A percentile compares a stretch with the other conserved stretches of the same genome.
Conservation (phyloP, 2,329 filamentous ascomycete genomes). For the Microcyclospora pomicola region DNA sequence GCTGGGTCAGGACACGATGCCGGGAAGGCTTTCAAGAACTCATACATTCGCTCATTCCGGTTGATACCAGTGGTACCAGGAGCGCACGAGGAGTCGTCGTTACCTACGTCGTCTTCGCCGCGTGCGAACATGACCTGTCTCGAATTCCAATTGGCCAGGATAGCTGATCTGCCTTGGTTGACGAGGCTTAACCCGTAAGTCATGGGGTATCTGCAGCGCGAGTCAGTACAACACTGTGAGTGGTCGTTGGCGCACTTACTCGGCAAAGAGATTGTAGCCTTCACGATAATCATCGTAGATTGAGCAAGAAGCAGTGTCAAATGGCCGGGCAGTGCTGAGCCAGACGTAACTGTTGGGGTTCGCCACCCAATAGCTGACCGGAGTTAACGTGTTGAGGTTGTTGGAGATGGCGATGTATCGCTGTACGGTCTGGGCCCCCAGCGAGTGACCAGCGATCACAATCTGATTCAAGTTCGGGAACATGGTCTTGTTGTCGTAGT, state of each 20-base stretch:
- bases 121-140: conserved; percentile 23
- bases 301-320: conserved; percentile 17
- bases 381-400: conserved; percentile 11
- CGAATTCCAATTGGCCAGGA: conserved; percentile 22
- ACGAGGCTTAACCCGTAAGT: conserved; percentile 20
- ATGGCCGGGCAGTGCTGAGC: conserved; percentile 19
- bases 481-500: conserved; percentile 19
- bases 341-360: conserved; percentile 25
- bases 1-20: conserved; percentile 15
- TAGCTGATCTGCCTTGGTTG: conserved; percentile 15
- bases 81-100: conserved; percentile 21
- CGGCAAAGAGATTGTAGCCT: conserved; percentile 20
- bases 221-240: too few relatives aligned
- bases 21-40: conserved; percentile 25
- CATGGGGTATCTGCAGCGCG: conserved; percentile 14
- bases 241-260: not conserved
- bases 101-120: conserved; percentile 22
- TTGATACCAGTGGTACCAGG: conserved; percentile 21
- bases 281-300: conserved; percentile 24
- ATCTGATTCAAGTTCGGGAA: conserved; percentile 26
- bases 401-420: conserved; percentile 23
- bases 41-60: conserved; percentile 27
- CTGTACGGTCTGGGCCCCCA: conserved; percentile 23
- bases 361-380: conserved; percentile 22
- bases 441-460: conserved; percentile 24